These are phyloP conservation scores for Fusarium ramigenum DNA, from an alignment of 2,329 filamentous ascomycete genomes.

Conservation along the genomic window DNA sequence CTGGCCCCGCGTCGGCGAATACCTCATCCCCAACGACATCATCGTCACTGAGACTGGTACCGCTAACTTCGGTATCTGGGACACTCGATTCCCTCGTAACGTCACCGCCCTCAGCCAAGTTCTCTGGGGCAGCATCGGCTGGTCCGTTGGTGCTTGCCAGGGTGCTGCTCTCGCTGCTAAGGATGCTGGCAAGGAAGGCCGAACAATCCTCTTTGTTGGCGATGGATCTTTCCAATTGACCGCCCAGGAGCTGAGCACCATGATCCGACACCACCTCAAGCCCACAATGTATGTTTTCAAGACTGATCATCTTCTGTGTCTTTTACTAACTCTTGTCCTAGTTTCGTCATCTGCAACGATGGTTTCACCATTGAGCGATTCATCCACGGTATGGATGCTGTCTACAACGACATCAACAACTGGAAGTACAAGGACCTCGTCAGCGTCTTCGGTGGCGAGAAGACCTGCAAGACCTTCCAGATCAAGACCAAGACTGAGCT, in stretches of 20 bases:
- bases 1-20: conserved; percentile 80
- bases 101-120: conserved; percentile 85
- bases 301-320: not conserved
- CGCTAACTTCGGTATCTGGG: conserved; percentile 87
- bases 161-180: conserved; percentile 78
- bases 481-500: conserved; percentile 76
- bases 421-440: conserved; percentile 80
- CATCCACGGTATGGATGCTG: conserved; percentile 83
- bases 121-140: conserved; percentile 74
- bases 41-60: conserved; percentile 90
- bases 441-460: conserved; percentile 72
- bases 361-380: conserved; percentile 90
- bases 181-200: conserved; percentile 66
- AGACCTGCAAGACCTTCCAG: conserved; percentile 69
- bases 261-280: conserved; percentile 78
- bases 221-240: conserved; percentile 90
- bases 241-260: conserved; percentile 83
- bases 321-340: conserved; percentile 45
- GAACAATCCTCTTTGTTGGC: conserved; percentile 87
- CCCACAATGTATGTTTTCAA: conserved; percentile 74
- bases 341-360: conserved; percentile 86
- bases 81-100: conserved; percentile 79
- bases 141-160: conserved; percentile 67
- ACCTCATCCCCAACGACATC: conserved; percentile 77
- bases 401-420: conserved; percentile 81